Evolutionary conservation across 108 stramenopile species (phyloP), one percentile per base, ranked within the genome.

Genomic region (Skeletonema potamos): DNA sequence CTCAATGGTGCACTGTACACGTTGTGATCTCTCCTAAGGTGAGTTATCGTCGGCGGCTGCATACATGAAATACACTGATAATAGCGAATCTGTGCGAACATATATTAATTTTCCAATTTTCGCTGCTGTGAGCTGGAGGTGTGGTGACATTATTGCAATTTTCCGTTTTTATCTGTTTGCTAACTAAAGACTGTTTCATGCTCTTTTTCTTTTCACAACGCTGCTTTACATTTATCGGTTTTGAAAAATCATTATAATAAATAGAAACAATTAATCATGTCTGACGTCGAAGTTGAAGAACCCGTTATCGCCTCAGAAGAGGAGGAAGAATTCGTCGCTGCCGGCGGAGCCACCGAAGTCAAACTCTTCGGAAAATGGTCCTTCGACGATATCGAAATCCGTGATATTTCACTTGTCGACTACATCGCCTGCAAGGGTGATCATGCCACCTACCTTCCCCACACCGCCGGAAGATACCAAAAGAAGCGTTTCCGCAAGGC

Each of bases 381-480:
- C 69, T 96, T 96, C 77, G 96, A 96, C 67, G 99, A 99, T 72
- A 94, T 99, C 60, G 96, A 98, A 83, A 85, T 99, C 85, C 89
- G 88, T 59, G 99, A 99, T 91, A 95, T 99, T 74, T 96, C 98
- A 59, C 96, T 99, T n/a, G 89, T 85, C 70, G 95, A 96, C 75
- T 98, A 94, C 91, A 93, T 98, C 83, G 95, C 96, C 24, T 96
- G 96, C 87, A 96, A 94, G 85, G 96, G 96, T 63, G 96, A 94
- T 81, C 96, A 98, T 82, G 96, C 97, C 68, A 95, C 94, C 34
- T 99, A 89, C 94, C 85, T 98, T 68, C 97, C 98, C 61, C 99
- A 99, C 98, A 99, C 99, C n/a, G 98, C 98, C 55, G 99, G 99
- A 63, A 96, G 99, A 51, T 99, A 99, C 89, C 99, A 99, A 95